A percentile compares a stretch with the other conserved stretches of the same genome.
Conservation (phyloP, 2,329 filamentous ascomycete genomes). For the Gaeumannomyces tritici region DNA sequence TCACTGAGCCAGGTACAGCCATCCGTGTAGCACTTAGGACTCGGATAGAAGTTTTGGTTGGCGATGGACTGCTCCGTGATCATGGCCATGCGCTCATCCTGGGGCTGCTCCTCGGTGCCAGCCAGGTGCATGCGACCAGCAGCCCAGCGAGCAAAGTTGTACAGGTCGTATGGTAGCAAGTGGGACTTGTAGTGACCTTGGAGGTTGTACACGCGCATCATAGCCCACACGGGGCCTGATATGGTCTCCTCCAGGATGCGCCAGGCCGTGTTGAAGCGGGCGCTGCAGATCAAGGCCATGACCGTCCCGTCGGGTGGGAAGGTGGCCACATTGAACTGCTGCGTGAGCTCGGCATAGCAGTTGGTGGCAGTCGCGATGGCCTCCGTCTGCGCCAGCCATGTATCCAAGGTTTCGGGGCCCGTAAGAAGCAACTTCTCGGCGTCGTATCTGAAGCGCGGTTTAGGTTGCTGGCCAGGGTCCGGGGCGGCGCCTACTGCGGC, state of each 20-base stretch:
- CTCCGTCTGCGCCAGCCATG: conserved; percentile 10
- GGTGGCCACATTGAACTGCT: conserved; percentile 7
- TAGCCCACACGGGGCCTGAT: conserved; percentile 11
- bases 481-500: background rate
- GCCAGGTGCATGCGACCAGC: conserved; percentile 7
- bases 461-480: background rate
- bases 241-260: conserved; percentile 11
- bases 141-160: conserved; percentile 10
- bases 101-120: conserved; percentile 7
- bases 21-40: conserved; percentile 7
- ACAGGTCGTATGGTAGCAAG: conserved; percentile 10
- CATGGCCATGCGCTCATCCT: conserved; percentile 10
- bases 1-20: conserved; percentile 8
- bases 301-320: conserved; percentile 11
- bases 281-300: conserved; percentile 11
- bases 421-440: conserved; percentile 2
- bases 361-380: conserved; percentile 9
- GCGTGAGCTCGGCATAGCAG: conserved; percentile 11
- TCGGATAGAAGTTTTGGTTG: conserved; percentile 7
- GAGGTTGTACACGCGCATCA: conserved; percentile 10
- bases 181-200: conserved; percentile 10
- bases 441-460: conserved; percentile 1
- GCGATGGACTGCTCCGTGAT: conserved; percentile 8
- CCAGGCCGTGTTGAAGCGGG: conserved; percentile 11
- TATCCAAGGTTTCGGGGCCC: conserved; percentile 5